Base-by-base conservation (phyloP, 805 yeast genomes). In the Candida incommunis region DNA sequence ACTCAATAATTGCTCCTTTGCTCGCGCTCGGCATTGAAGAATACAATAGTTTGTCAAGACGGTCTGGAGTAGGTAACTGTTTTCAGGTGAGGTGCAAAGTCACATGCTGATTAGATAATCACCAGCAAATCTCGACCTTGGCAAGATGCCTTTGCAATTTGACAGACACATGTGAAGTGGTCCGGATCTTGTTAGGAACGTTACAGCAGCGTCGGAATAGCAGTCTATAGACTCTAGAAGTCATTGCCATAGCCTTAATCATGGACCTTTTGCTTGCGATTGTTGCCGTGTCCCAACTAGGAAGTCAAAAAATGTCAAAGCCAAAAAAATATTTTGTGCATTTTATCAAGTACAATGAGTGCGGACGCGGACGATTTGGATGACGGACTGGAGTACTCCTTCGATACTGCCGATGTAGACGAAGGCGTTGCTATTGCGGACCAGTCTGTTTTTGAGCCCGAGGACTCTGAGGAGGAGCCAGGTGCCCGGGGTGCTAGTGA, bases 281-380 rank as follows among this genome's bases (percentile, higher is more conserved):
- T n/a, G n/a, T n/a, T n/a, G n/a, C n/a, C n/a, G n/a, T n/a, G n/a
- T n/a, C n/a, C n/a, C n/a, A n/a, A n/a, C n/a, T n/a, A n/a, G n/a
- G n/a, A n/a, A n/a, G n/a, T n/a, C n/a, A n/a, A n/a, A n/a, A n/a
- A n/a, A n/a, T n/a, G n/a, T n/a, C n/a, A n/a, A n/a, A n/a, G n/a
- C n/a, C n/a, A n/a, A n/a, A n/a, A n/a, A n/a, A n/a, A n/a, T n/a
- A n/a, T n/a, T n/a, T n/a, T n/a, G n/a, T n/a, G n/a, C 7, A 9
- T 25, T 25, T 25, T 25, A 7, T 9, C 13, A 7, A 25, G 27
- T 13, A 25, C 27, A 25, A 25, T 9, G 13, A 13, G 7, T 25
- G n/a, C n/a, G 37, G 53, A 46, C 26, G 80, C 71, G n/a, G 94
- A 85, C 59, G 92, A 80, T 49, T 66, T 83, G 48, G 86, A 82